Percentiles rank a stretch among this genome's conserved stretches.
phyloP scores from a whole-genome alignment of 2,329 filamentous ascomycete species.

The Pseudonectria buxi region DNA sequence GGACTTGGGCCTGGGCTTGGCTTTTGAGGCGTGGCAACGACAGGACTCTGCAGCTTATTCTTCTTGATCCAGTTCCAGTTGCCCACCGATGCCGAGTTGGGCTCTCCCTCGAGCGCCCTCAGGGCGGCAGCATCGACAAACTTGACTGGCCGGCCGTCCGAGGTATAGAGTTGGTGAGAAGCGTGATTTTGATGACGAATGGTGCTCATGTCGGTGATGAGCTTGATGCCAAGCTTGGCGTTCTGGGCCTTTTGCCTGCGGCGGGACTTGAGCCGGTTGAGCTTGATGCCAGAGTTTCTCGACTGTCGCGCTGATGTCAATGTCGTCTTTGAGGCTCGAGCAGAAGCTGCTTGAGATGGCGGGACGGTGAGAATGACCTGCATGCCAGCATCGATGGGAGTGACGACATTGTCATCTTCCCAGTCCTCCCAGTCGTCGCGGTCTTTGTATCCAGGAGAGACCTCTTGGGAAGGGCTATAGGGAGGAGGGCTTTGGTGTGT shows the following conservation, averaged over 20 bases:
- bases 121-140: conserved; percentile 56
- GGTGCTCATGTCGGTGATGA: conserved; percentile 62
- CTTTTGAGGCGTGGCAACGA: conserved; percentile 21
- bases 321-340: conserved; percentile 10
- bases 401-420: conserved; percentile 42
- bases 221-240: conserved; percentile 55
- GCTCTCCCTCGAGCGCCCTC: conserved; percentile 51
- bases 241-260: conserved; percentile 56
- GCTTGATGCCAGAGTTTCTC: conserved; percentile 33
- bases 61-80: conserved; percentile 51
- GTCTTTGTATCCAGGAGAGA: conserved; percentile 10
- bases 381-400: conserved; percentile 33
- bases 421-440: conserved; percentile 48
- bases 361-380: conserved; percentile 24
- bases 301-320: conserved; percentile 19
- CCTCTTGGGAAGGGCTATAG: conserved; percentile 1
- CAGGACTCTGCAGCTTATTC: conserved; percentile 26
- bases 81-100: conserved; percentile 46
- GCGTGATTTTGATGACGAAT: conserved; percentile 39
- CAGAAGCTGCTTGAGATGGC: conserved; percentile 11
- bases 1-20: conserved; percentile 19
- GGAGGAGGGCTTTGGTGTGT: conserved; percentile 1
- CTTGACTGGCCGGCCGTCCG: conserved; percentile 31
- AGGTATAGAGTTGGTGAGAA: conserved; percentile 23
- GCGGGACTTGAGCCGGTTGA: conserved; percentile 48